phyloP scores from a whole-genome alignment of 345 rosid genomes.

The Cardamine resedifolia region DNA sequence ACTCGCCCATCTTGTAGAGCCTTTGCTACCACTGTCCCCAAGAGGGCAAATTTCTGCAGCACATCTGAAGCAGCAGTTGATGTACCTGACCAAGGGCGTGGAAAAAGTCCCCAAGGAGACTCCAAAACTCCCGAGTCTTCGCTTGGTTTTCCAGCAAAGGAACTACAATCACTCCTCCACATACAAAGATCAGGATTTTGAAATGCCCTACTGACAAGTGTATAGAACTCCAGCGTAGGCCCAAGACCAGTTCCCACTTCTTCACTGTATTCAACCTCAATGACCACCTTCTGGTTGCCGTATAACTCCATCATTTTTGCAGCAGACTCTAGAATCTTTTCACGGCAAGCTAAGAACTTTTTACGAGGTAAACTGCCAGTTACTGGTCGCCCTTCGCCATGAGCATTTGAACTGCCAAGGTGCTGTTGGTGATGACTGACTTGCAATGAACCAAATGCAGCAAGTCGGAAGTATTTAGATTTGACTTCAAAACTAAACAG shows the following conservation, averaged over 20 bases:
- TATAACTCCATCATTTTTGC: conserved; percentile 74
- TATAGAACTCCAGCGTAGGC: conserved; percentile 92
- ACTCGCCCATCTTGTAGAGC: conserved; percentile 95
- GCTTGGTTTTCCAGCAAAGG: conserved; percentile 28
- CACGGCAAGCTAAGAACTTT: conserved; percentile 75
- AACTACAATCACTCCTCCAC: conserved; percentile 78
- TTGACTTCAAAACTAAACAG: conserved; percentile 82
- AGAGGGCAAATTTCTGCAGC: conserved; percentile 59
- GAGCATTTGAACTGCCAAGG: conserved; percentile 46
- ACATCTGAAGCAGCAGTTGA: conserved; percentile 51
- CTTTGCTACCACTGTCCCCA: conserved; percentile 88
- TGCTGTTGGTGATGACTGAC: conserved; percentile 41
- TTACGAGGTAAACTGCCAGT: conserved; percentile 54
- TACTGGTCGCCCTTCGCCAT: conserved; percentile 52
- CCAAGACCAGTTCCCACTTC: conserved; percentile 99
- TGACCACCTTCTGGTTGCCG: conserved; percentile 54
- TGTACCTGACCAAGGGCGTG: conserved; percentile 66
- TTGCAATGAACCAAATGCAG: conserved; percentile 68
- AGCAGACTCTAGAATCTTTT: conserved; percentile 74
- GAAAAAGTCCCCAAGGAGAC: conserved; percentile 71
- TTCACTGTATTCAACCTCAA: conserved; percentile 85
- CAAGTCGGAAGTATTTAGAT: conserved; percentile 73
- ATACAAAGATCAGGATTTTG: conserved; percentile 72
- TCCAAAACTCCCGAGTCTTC: conserved; percentile 38
- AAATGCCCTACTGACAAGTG: conserved; percentile 84